phyloP scores from a whole-genome alignment of 2,329 filamentous ascomycete genomes.

The Phialophora macrospora region DNA sequence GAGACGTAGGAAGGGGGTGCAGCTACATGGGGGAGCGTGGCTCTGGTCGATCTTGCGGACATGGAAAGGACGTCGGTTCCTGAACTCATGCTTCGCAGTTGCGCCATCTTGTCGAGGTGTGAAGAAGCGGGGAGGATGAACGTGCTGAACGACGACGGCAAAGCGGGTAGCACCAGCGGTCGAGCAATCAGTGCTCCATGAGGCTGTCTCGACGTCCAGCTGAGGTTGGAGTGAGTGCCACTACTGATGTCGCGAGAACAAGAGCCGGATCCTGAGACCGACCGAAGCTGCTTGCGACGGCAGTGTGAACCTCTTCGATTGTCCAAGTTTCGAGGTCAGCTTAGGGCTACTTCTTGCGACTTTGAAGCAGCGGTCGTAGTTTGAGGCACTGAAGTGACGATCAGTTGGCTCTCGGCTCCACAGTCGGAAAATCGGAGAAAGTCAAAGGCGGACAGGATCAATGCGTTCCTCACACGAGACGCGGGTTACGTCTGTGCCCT shows the following conservation, averaged over 20 bases:
- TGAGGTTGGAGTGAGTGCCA: conserved; percentile 1
- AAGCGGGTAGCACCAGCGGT: background rate
- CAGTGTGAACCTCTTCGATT: background rate
- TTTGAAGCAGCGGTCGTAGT: conserved; percentile 8
- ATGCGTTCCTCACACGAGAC: background rate
- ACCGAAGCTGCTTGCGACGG: background rate
- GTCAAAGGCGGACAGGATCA: conserved; percentile 5
- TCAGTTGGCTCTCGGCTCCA: conserved; percentile 13
- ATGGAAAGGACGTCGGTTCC: conserved; percentile 39
- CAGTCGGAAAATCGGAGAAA: conserved; percentile 13
- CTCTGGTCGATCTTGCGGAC: conserved; percentile 33
- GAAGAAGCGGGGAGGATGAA: conserved; percentile 13
- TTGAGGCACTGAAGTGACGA: background rate
- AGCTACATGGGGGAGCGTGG: conserved; percentile 46
- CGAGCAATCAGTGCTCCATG: conserved; percentile 24
- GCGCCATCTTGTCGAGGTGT: conserved; percentile 24
- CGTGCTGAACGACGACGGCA: background rate
- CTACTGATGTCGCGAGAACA: background rate
- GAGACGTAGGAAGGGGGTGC: conserved; percentile 89
- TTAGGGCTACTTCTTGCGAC: conserved; percentile 6
- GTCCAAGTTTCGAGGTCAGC: background rate
- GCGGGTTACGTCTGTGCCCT: background rate
- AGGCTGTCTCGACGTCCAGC: conserved; percentile 1
- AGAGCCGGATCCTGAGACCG: background rate
- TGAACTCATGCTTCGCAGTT: conserved; percentile 38